Evolutionary conservation across 352 stramenopile species (phyloP).

Genomic region (Globisporangium middletonii): DNA sequence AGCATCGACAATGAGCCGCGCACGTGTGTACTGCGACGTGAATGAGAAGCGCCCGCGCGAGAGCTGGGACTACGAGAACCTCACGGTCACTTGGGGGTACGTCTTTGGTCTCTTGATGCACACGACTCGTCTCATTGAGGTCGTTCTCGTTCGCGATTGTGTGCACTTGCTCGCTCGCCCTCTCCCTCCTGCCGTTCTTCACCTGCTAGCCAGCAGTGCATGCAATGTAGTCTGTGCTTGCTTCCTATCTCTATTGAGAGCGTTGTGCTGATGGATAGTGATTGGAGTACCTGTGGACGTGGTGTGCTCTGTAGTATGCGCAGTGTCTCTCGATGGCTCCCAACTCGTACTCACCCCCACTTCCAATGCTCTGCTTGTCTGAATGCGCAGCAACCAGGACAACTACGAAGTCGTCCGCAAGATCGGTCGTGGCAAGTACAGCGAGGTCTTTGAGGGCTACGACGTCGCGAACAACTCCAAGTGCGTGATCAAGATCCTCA

Average conservation of each 20-base stretch:
- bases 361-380: neutral
- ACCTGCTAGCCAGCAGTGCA: too few relatives aligned
- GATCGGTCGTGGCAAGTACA: conserved; percentile 99
- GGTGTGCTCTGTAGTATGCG: too few relatives aligned
- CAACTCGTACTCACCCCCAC: too few relatives aligned
- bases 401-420: conserved; percentile 99
- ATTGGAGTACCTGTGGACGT: too few relatives aligned
- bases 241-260: too few relatives aligned
- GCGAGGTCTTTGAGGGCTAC: conserved; percentile 97
- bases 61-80: conserved; percentile 99
- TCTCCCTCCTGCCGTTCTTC: too few relatives aligned
- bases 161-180: neutral
- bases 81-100: conserved; percentile 96
- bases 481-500: conserved; percentile 99
- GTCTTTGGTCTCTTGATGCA: neutral
- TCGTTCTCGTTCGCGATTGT: neutral
- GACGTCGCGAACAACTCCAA: conserved; percentile 95
- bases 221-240: too few relatives aligned
- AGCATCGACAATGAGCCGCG: conserved; percentile 43
- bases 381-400: conserved; percentile 90
- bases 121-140: too few relatives aligned
- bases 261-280: too few relatives aligned
- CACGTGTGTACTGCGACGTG: conserved; percentile 91
- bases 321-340: too few relatives aligned
- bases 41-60: conserved; percentile 95